These are phyloP conservation scores for Colletotrichum lentis DNA, from an alignment of 2,329 filamentous ascomycete genomes.

Conservation along the genomic window DNA sequence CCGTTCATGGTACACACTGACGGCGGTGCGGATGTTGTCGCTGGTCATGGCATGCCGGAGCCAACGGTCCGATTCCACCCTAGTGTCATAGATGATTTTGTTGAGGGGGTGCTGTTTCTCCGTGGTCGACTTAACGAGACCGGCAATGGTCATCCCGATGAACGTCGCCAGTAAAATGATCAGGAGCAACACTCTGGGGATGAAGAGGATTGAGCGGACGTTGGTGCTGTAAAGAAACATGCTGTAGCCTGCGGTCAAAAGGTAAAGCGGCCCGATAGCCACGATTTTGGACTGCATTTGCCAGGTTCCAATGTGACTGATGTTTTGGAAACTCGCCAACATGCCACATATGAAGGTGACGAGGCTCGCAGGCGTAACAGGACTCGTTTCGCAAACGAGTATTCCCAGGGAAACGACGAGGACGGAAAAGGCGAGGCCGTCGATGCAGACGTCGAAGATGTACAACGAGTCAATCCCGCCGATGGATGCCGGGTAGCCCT, in stretches of 20 bases:
- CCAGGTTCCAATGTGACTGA: slow-evolving; percentile 55
- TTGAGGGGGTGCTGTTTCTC: slow-evolving; percentile 56
- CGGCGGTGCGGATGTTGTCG: slow-evolving; percentile 56
- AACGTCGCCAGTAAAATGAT: slow-evolving; percentile 51
- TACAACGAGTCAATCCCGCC: slow-evolving; percentile 56
- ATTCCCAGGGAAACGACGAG: slow-evolving; percentile 56
- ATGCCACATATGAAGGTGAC: slow-evolving; percentile 56
- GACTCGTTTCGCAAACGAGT: slow-evolving; percentile 58
- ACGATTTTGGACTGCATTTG: slow-evolving; percentile 51
- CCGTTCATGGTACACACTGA: slow-evolving; percentile 59
- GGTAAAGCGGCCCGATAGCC: slow-evolving; percentile 51
- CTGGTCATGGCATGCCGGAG: slow-evolving; percentile 57
- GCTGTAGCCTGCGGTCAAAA: slow-evolving; percentile 53
- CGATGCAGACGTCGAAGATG: slow-evolving; percentile 58
- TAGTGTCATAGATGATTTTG: slow-evolving; percentile 58
- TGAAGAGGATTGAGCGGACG: slow-evolving; percentile 53
- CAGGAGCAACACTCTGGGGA: slow-evolving; percentile 53
- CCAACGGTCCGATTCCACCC: slow-evolving; percentile 60
- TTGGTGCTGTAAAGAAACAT: slow-evolving; percentile 55
- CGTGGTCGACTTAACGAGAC: slow-evolving; percentile 44
- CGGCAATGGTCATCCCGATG: slow-evolving; percentile 49
- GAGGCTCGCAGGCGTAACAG: slow-evolving; percentile 53
- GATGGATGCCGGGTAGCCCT: slow-evolving; percentile 39
- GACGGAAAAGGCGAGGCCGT: slow-evolving; percentile 56
- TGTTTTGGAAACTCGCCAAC: slow-evolving; percentile 48